Percentiles rank a stretch among this genome's conserved stretches.
Conservation (phyloP, 169 alveolate genomes). For the Theileria orientalis region DNA sequence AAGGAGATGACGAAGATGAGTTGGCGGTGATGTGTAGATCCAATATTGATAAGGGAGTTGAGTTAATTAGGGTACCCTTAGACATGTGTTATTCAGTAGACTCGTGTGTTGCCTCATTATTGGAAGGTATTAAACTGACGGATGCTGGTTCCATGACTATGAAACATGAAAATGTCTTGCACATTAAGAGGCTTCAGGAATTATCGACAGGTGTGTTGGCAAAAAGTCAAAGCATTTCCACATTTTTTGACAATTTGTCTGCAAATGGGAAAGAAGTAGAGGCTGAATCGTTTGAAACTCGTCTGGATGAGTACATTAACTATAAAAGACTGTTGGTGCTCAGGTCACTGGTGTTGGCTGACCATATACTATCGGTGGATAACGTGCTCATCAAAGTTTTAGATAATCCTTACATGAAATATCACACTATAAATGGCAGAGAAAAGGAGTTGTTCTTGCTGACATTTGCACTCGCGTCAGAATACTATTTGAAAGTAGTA, state of each 20-base stretch:
- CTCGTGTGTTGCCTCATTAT: neutral
- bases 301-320: slow-evolving; percentile 8
- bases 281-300: neutral
- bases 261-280: neutral
- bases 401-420: slow-evolving; percentile 4
- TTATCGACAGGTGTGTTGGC: neutral
- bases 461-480: slow-evolving; percentile 17
- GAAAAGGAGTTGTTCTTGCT: slow-evolving; percentile 50
- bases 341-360: slow-evolving; percentile 29
- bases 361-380: slow-evolving; percentile 34
- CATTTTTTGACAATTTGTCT: neutral
- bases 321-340: slow-evolving; percentile 19
- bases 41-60: neutral
- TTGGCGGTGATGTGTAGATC: slow-evolving; percentile 1
- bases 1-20: slow-evolving; percentile 56
- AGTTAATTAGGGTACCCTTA: slow-evolving; percentile 10
- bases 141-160: neutral
- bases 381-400: slow-evolving; percentile 3
- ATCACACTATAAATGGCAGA: slow-evolving; percentile 17
- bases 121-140: neutral
- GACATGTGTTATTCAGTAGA: slow-evolving; percentile 15
- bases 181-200: slow-evolving; percentile 9
- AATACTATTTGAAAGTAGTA: slow-evolving; percentile 20
- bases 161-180: neutral
- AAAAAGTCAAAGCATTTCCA: neutral